phyloP scores from a whole-genome alignment of 495 filamentous ascomycete species.

The Penicillium parvum region DNA sequence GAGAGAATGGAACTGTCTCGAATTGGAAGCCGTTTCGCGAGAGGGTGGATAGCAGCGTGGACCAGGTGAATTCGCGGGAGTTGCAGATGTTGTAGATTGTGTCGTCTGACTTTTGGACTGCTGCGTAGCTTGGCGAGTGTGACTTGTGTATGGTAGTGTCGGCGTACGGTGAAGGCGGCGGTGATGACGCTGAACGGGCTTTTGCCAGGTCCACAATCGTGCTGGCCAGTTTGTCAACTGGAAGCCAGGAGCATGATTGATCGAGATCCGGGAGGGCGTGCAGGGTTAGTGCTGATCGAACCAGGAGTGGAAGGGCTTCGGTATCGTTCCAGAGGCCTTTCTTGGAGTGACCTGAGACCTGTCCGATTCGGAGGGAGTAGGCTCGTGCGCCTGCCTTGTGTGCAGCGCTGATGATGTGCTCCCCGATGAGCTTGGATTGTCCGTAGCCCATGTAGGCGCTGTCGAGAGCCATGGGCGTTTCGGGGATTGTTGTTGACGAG shows the following conservation, averaged over 20 bases:
- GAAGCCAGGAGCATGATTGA: conserved; percentile 48
- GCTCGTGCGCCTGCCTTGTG: conserved; percentile 33
- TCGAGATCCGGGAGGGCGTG: conserved; percentile 46
- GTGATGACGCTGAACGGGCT: conserved; percentile 14
- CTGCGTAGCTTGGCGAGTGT: too few species aligned
- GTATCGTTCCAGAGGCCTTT: conserved; percentile 56
- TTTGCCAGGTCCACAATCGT: conserved; percentile 45
- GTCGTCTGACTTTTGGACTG: conserved; percentile 11
- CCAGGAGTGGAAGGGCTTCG: conserved; percentile 54
- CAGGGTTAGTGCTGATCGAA: conserved; percentile 48
- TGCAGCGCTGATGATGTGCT: conserved; percentile 44
- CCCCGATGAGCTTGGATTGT: conserved; percentile 53
- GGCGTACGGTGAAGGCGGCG: too few species aligned
- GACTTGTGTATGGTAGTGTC: too few species aligned
- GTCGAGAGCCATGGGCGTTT: conserved; percentile 35
- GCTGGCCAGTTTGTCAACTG: conserved; percentile 50
- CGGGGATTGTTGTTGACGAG: conserved; percentile 31
- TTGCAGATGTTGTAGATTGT: conserved; percentile 54
- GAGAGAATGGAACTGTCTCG: conserved; percentile 35
- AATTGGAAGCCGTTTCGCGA: conserved; percentile 32
- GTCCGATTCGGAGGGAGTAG: conserved; percentile 54
- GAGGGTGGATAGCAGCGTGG: conserved; percentile 44
- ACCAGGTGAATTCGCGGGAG: conserved; percentile 48
- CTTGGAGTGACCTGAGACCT: conserved; percentile 52
- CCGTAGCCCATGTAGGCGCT: conserved; percentile 53